Conservation (phyloP, 495 filamentous ascomycete genomes). For the Aspergillus olivimuriae region DNA sequence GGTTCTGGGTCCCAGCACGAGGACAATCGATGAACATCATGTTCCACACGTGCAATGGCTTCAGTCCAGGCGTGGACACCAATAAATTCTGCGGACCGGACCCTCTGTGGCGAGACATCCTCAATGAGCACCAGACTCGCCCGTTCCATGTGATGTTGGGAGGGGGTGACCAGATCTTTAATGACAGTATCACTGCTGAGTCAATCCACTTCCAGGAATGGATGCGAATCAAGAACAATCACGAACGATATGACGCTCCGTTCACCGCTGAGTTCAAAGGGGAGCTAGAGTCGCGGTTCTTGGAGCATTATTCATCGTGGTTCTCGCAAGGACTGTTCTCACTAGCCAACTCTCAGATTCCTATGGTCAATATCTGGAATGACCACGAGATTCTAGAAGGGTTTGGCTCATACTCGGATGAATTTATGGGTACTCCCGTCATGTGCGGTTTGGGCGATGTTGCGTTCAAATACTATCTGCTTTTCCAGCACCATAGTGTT, state of each 20-base stretch:
- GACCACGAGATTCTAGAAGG: slow-evolving; percentile 99
- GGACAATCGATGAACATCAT: slow-evolving; percentile 95
- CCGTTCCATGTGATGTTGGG: slow-evolving; percentile 99
- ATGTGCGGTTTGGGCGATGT: slow-evolving; percentile 84
- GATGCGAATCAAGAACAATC: slow-evolving; percentile 71
- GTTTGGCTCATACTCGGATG: slow-evolving; percentile 85
- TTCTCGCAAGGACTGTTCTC: slow-evolving; percentile 94
- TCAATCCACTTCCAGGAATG: slow-evolving; percentile 72
- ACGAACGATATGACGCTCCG: slow-evolving; percentile 66
- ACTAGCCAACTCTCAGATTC: slow-evolving; percentile 88
- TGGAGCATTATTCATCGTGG: slow-evolving; percentile 82
- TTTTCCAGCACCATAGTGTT: slow-evolving; percentile 94
- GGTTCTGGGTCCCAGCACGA: slow-evolving; percentile 89
- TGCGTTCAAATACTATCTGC: slow-evolving; percentile 96
- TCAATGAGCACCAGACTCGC: slow-evolving; percentile 84
- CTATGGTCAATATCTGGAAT: slow-evolving; percentile 97
- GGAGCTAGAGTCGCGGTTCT: slow-evolving; percentile 80
- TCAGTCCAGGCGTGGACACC: slow-evolving; percentile 72
- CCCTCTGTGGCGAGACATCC: slow-evolving; percentile 91
- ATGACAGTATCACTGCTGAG: slow-evolving; percentile 71
- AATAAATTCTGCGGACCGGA: slow-evolving; percentile 82
- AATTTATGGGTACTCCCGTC: slow-evolving; percentile 87
- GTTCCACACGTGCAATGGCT: slow-evolving; percentile 97
- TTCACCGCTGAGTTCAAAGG: slow-evolving; percentile 74
- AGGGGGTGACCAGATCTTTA: slow-evolving; percentile 96